Conservation (phyloP, 805 yeast species). For the Torulaspora maleeae region DNA sequence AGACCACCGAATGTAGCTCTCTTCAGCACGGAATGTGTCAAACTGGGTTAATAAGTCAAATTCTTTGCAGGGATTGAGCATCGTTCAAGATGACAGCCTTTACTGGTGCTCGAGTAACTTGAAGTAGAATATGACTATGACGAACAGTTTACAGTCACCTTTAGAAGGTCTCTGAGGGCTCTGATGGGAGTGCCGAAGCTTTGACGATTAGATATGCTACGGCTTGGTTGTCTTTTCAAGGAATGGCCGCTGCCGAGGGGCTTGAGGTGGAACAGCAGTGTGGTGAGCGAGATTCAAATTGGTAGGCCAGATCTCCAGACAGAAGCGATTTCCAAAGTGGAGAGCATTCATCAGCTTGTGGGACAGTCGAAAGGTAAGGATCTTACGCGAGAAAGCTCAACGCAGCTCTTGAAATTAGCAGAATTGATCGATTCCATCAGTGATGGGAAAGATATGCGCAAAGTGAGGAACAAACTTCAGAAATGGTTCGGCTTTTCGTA, state of each 20-base stretch:
- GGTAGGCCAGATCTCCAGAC: background rate
- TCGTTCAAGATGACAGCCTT: background rate
- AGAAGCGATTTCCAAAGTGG: background rate
- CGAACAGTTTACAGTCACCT: background rate
- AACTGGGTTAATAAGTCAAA: background rate
- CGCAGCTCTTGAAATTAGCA: conserved; percentile 6
- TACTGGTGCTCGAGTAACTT: background rate
- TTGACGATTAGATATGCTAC: background rate
- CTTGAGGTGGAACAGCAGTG: background rate
- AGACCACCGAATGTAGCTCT: background rate
- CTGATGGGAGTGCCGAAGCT: background rate
- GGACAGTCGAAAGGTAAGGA: conserved; percentile 1
- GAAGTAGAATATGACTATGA: background rate
- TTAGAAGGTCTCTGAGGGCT: background rate
- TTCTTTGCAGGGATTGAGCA: background rate
- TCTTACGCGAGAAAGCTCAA: conserved; percentile 2
- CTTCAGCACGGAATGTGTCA: conserved; percentile 1
- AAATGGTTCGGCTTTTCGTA: conserved; percentile 10
- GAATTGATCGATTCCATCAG: conserved; percentile 2
- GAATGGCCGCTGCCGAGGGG: background rate
- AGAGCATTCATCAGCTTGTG: conserved; percentile 2
- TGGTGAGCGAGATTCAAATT: background rate
- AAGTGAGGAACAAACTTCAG: conserved; percentile 15
- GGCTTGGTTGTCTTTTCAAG: background rate
- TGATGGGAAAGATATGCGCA: conserved; percentile 13